These are phyloP conservation scores for Nakaseomyces glabratus DNA, from an alignment of 1,139 yeast genomes.

Conservation along the genomic window DNA sequence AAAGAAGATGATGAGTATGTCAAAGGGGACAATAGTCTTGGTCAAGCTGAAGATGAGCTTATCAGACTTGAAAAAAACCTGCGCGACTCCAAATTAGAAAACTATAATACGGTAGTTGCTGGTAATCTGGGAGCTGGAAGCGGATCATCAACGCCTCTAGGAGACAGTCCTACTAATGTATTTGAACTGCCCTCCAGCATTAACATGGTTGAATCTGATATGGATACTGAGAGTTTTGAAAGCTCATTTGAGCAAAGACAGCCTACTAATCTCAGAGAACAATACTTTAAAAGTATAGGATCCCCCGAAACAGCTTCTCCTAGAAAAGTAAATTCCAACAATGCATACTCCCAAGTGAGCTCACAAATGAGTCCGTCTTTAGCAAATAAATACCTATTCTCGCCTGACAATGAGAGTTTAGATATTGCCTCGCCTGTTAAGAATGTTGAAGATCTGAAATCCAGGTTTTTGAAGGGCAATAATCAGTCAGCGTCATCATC, in stretches of 20 bases:
- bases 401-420: constrained; percentile 22
- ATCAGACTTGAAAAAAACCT: constrained; percentile 1
- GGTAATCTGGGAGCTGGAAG: too few relatives aligned
- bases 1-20: constrained; percentile 9
- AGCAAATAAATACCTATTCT: constrained; percentile 24
- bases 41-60: constrained; percentile 5
- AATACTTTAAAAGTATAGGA: constrained; percentile 16
- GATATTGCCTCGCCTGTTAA: constrained; percentile 29
- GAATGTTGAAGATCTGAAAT: constrained; percentile 26
- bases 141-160: too few relatives aligned
- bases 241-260: too few relatives aligned
- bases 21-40: neutral
- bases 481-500: constrained; percentile 13
- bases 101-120: too few relatives aligned
- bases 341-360: constrained; percentile 1
- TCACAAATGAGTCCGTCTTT: neutral
- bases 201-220: too few relatives aligned
- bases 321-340: too few relatives aligned
- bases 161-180: too few relatives aligned
- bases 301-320: too few relatives aligned
- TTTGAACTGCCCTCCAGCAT: too few relatives aligned
- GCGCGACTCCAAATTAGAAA: too few relatives aligned
- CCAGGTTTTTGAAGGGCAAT: constrained; percentile 22
- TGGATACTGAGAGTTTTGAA: too few relatives aligned
- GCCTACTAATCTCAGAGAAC: too few relatives aligned